Evolutionary conservation across 805 yeast genomes (phyloP).

Genomic region (Hanseniaspora occidentalis): DNA sequence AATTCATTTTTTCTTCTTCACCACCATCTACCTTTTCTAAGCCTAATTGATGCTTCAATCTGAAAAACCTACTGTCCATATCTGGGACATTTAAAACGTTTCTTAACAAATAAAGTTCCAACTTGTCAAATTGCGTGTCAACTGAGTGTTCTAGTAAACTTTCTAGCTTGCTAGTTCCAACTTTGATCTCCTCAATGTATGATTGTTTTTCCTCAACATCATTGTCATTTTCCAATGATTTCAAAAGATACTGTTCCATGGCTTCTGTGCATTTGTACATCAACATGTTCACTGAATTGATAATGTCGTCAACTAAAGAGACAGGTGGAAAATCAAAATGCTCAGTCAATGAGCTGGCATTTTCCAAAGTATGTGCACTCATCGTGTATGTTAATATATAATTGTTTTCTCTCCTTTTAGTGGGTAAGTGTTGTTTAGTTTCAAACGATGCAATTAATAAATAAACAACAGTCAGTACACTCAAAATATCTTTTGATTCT

Average conservation of each 20-base stretch:
- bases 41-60: conserved; percentile 56
- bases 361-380: conserved; percentile 26
- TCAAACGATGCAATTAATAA: no score
- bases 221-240: conserved; percentile 13
- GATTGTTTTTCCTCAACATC: conserved; percentile 19
- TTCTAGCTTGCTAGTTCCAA: conserved; percentile 76
- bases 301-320: conserved; percentile 72
- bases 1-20: conserved; percentile 9
- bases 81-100: conserved; percentile 68
- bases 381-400: conserved; percentile 9
- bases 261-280: conserved; percentile 74
- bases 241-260: conserved; percentile 48
- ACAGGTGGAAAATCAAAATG: conserved; percentile 80
- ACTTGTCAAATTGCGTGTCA: conserved; percentile 73
- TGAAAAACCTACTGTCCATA: conserved; percentile 50
- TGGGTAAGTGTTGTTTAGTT: neutral
- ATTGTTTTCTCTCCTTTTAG: neutral
- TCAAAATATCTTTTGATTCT: no score
- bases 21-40: conserved; percentile 20
- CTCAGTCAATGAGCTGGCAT: conserved; percentile 57
- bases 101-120: conserved; percentile 69
- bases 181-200: conserved; percentile 37
- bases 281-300: conserved; percentile 75
- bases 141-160: conserved; percentile 61
- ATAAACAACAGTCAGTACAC: no score